Base-by-base conservation (phyloP, 495 filamentous ascomycete genomes). In the Neurospora sp. region DNA sequence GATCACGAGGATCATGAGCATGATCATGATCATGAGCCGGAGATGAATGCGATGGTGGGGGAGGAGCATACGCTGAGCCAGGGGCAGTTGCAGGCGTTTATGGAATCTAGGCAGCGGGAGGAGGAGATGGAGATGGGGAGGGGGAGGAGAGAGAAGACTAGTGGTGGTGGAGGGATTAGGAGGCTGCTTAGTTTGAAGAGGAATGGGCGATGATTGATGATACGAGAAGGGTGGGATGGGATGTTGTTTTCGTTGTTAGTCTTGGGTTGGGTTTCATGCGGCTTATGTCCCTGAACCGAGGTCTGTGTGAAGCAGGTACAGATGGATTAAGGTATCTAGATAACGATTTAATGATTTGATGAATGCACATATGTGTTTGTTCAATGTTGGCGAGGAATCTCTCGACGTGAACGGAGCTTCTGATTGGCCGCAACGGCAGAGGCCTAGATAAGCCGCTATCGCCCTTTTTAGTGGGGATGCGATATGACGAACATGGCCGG, bases 1-100 rank as follows among this genome's bases (percentile, higher is more conserved):
- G 78, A 78, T 59, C 38, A 37, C 31, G 79, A 83, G 70, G 78
- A 78, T 59, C 38, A 37, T 2, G 69, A n/a, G 39, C 44, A 72
- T 46, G 69, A 74, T 31, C 37, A 31, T 40, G 65, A 61, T 41
- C 53, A 46, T n/a, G 69, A 69, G 22, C 61, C 22, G 69, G 69
- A 31, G 74, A 74, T 7, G 70, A 42, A 44, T 38, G 22, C 61
- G 38, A 35, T 73, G 69, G 53, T 46, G 40, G 73, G 74, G 22
- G 68, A 75, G 11, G 68, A 73, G 41, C 70, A 41, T 18, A 72
- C 69, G 73, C 12, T 59, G 73, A 74, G 69, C 4, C 70, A 72
- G 9, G 70, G 73, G 70, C 20, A 71, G 7, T 35, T 65, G 53
- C 53, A 65, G 53, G 31, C 27, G 38, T 53, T 75, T 73, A 12